phyloP scores from a whole-genome alignment of 2,329 filamentous ascomycete genomes.

The Leptographium wingfieldii region DNA sequence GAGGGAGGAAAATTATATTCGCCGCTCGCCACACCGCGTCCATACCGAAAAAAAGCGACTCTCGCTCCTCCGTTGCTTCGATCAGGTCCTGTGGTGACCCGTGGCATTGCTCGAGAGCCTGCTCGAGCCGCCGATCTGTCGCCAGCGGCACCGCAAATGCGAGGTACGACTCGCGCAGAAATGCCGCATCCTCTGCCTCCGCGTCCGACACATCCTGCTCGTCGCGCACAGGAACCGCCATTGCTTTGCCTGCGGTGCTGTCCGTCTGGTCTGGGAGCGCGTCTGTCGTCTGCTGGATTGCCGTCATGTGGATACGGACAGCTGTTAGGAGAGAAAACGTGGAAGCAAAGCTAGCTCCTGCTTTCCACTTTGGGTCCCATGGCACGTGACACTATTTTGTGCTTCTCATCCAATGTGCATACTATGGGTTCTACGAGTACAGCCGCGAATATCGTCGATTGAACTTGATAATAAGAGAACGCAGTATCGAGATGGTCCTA shows the following conservation, averaged over 20 bases:
- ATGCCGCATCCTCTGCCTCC: slow-evolving; percentile 19
- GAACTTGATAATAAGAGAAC: neutral
- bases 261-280: neutral
- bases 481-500: too few species aligned
- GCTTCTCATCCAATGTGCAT: neutral
- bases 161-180: slow-evolving; percentile 46
- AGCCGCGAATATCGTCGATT: neutral
- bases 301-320: neutral
- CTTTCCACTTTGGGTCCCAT: neutral
- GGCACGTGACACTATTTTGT: neutral
- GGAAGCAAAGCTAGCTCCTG: neutral
- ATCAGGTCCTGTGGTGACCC: slow-evolving; percentile 33
- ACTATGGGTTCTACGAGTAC: neutral
- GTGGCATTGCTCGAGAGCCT: slow-evolving; percentile 26
- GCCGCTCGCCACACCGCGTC: slow-evolving; percentile 4
- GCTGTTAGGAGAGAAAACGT: neutral
- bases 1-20: neutral
- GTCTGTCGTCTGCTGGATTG: neutral
- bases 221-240: slow-evolving; percentile 1
- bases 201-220: neutral
- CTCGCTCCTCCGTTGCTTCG: slow-evolving; percentile 47
- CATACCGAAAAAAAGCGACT: slow-evolving; percentile 62
- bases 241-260: neutral
- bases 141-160: slow-evolving; percentile 47
- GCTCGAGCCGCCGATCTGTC: slow-evolving; percentile 41